phyloP scores from a whole-genome alignment of 208 protist genomes.

The Trypanosoma rangeli region DNA sequence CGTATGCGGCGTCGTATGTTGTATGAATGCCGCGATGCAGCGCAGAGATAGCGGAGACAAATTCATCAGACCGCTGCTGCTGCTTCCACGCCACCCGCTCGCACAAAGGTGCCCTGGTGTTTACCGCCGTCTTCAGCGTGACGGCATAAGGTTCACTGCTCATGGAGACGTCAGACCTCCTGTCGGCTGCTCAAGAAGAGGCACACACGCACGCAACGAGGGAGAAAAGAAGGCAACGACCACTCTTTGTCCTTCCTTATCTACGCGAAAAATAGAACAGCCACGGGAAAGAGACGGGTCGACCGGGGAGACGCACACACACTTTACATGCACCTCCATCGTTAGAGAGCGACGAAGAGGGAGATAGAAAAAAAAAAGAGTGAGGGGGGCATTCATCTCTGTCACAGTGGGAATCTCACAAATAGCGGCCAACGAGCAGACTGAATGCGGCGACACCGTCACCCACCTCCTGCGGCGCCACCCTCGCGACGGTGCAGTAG shows the following conservation, averaged over 20 bases:
- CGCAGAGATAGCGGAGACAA: slow-evolving; percentile 23
- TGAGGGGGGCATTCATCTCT: not conserved
- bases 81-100: slow-evolving; percentile 44
- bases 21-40: slow-evolving; percentile 64
- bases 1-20: slow-evolving; percentile 72
- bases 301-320: slow-evolving; percentile 6
- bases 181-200: not conserved
- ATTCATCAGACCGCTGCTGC: slow-evolving; percentile 18
- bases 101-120: slow-evolving; percentile 58
- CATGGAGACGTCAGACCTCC: slow-evolving; percentile 2
- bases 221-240: not conserved
- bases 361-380: not conserved
- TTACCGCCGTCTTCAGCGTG: slow-evolving; percentile 73
- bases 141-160: slow-evolving; percentile 15
- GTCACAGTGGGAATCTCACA: not conserved
- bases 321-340: not conserved
- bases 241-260: not conserved
- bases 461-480: slow-evolving; percentile 14
- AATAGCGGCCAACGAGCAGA: slow-evolving; percentile 19
- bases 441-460: slow-evolving; percentile 7
- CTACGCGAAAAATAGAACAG: slow-evolving; percentile 3
- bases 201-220: not conserved
- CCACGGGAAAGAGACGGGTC: not conserved
- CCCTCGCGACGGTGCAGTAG: slow-evolving; percentile 8
- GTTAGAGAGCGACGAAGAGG: not conserved